phyloP scores from a whole-genome alignment of 208 protist species.

The Trypanosoma cruzi region DNA sequence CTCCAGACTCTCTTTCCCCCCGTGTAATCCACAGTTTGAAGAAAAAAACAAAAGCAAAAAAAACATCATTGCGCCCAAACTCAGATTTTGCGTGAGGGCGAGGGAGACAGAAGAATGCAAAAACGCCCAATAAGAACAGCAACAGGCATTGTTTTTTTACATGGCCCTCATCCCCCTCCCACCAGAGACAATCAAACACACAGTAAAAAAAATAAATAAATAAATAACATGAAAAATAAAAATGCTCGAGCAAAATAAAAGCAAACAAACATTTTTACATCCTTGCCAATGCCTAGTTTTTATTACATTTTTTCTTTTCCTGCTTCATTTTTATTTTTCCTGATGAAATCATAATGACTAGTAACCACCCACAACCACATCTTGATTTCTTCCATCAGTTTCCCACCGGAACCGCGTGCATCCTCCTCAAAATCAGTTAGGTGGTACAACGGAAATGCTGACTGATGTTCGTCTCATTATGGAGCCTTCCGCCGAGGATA shows the following conservation, averaged over 20 bases:
- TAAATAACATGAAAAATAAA: constrained; percentile 1
- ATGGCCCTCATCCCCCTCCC: too few species aligned
- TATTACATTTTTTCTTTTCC: constrained; percentile 16
- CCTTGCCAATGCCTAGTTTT: neutral
- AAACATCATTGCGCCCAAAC: neutral
- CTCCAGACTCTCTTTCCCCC: neutral
- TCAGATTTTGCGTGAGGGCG: too few species aligned
- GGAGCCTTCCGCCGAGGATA: neutral
- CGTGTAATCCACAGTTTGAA: neutral
- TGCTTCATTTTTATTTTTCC: neutral
- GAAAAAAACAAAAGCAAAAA: neutral
- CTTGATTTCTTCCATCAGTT: too few species aligned
- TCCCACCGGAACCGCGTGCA: neutral
- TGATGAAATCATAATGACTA: neutral
- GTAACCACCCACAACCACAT: too few species aligned
- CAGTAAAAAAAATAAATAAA: neutral
- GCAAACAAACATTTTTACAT: neutral
- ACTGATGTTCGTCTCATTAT: neutral
- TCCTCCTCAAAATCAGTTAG: neutral
- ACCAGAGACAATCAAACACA: neutral
- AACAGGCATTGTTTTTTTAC: too few species aligned
- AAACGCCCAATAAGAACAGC: too few species aligned
- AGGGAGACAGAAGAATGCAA: too few species aligned
- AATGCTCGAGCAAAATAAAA: constrained; percentile 22
- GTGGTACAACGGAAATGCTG: neutral